A percentile compares a stretch with the other conserved stretches of the same genome.
Conservation (phyloP, 352 stramenopile species). For the Globisporangium sylvaticum region DNA sequence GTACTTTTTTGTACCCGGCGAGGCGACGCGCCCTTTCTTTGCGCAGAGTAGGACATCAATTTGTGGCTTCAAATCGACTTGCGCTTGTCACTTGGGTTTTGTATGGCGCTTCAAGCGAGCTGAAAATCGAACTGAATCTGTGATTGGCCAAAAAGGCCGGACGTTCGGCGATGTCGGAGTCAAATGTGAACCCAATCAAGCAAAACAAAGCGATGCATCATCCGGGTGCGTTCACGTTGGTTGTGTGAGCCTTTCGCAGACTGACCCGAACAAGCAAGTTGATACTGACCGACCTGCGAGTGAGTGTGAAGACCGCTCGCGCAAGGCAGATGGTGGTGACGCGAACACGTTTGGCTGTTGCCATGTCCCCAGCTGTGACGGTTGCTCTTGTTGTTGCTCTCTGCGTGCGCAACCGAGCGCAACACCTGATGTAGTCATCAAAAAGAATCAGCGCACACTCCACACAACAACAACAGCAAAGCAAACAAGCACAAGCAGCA, state of each 20-base stretch:
- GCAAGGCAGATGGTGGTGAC: not conserved
- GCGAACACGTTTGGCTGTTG: not conserved
- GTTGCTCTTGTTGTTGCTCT: not conserved
- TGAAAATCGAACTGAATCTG: slow-evolving; percentile 1
- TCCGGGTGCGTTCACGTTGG: not conserved
- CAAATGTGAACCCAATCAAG: slow-evolving; percentile 4
- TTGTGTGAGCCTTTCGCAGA: not conserved
- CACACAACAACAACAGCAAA: not conserved
- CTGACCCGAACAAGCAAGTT: not conserved
- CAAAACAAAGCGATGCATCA: not conserved
- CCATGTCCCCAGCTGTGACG: not conserved
- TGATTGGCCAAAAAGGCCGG: slow-evolving; percentile 2
- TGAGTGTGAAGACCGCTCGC: not conserved
- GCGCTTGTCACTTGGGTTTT: not conserved
- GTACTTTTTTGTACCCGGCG: slow-evolving; percentile 1
- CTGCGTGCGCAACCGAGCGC: slow-evolving; percentile 1
- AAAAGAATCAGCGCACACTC: not conserved
- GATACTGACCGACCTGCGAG: not conserved
- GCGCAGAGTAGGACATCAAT: not conserved
- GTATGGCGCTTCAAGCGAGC: not conserved
- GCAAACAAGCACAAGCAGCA: not conserved
- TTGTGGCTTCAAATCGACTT: slow-evolving; percentile 8
- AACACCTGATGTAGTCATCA: not conserved
- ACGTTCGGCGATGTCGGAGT: slow-evolving; percentile 1
- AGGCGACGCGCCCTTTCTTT: not conserved